Conservation (phyloP, 106 monocot genomes). For the Acorus calamus region DNA sequence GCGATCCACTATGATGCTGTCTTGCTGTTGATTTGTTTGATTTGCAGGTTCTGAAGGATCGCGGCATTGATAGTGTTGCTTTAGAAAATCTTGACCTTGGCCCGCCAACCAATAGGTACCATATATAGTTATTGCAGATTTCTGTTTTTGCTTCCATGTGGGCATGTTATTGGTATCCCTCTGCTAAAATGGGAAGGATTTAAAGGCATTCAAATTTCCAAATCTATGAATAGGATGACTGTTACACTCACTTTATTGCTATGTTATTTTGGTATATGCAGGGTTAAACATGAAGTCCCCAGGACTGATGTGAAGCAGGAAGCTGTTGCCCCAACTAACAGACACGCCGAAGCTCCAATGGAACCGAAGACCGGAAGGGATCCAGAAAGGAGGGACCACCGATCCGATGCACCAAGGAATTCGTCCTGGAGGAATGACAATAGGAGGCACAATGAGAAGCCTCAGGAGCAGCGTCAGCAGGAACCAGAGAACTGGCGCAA, state of each 20-base stretch:
- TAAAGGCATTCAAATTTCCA: too few relatives aligned
- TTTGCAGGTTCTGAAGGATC: conserved; percentile 70
- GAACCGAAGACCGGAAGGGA: conserved; percentile 27
- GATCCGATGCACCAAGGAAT: conserved; percentile 12
- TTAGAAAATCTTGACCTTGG: conserved; percentile 23
- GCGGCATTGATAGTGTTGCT: conserved; percentile 37
- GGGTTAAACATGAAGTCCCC: conserved; percentile 26
- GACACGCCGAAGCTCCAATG: conserved; percentile 12
- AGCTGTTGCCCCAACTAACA: conserved; percentile 1
- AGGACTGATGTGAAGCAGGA: conserved; percentile 35
- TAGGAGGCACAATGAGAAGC: conserved; percentile 37
- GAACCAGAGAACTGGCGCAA: conserved; percentile 85
- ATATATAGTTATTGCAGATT: background rate
- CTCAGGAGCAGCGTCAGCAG: conserved; percentile 16
- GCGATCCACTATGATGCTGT: too few relatives aligned
- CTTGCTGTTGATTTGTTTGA: background rate
- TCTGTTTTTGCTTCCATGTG: too few relatives aligned
- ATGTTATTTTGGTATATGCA: conserved; percentile 5
- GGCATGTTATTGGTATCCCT: too few relatives aligned
- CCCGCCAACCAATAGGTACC: conserved; percentile 28
- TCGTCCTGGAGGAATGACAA: conserved; percentile 40
- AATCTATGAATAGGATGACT: too few relatives aligned
- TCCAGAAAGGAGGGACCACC: conserved; percentile 30
- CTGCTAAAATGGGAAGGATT: too few relatives aligned
- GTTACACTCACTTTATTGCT: background rate